A percentile compares a stretch with the other conserved stretches of the same genome.
Evolutionary conservation across 345 rosid genomes (phyloP).

Genomic region (Turritis glabra): DNA sequence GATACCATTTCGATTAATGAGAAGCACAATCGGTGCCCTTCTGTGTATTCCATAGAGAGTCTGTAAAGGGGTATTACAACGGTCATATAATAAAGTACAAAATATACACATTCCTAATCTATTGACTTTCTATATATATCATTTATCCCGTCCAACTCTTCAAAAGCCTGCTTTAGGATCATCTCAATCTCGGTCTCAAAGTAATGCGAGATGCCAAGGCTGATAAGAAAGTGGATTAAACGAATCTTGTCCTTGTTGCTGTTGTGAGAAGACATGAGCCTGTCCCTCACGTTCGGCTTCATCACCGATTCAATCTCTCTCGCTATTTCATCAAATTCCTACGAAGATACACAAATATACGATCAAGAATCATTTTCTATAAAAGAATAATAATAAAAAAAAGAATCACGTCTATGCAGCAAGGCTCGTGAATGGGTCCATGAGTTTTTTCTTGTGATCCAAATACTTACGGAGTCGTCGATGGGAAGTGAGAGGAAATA

Average conservation of each 20-base stretch:
- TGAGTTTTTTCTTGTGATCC: background rate
- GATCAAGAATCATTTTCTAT: background rate
- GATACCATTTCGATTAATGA: too few relatives aligned
- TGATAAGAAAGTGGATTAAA: background rate
- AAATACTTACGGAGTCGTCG: background rate
- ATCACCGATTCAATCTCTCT: background rate
- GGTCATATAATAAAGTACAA: too few relatives aligned
- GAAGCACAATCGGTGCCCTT: too few relatives aligned
- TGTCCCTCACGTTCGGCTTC: background rate
- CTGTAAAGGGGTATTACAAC: too few relatives aligned
- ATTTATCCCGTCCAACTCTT: background rate
- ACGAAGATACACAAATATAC: background rate
- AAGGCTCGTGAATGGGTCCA: background rate
- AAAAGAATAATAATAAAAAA: too few relatives aligned
- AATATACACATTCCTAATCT: too few relatives aligned
- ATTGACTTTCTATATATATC: too few relatives aligned
- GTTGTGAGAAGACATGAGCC: background rate
- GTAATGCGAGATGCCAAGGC: background rate
- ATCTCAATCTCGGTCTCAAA: background rate
- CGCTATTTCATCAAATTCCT: background rate
- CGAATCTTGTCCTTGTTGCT: background rate
- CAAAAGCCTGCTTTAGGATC: background rate
- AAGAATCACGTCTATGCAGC: background rate
- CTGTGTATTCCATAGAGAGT: too few relatives aligned
- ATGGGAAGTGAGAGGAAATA: conserved; percentile 13